Evolutionary conservation across 805 yeast species (phyloP), one percentile per base, ranked within the genome.

Genomic region (Debaryomyces hansenii): DNA sequence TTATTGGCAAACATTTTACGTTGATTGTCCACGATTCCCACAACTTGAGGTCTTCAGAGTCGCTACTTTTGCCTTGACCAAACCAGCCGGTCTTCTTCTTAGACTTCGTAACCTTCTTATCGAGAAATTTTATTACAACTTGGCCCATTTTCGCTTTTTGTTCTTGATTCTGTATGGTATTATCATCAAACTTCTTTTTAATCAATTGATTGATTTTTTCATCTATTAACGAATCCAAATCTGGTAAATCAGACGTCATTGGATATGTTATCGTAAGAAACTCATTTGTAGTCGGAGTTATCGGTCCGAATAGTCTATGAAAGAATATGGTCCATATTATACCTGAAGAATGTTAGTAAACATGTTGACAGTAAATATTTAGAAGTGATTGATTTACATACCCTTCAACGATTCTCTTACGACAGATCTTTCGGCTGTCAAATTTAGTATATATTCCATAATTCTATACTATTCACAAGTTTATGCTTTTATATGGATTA

Each of bases 1-100:
- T 27, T 3, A 60, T 46, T 6, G 79, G 71, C 24, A 78, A 60
- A 6, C 82, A 67, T 24, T 69, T 71, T 8, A 85, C 67, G 31
- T 73, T 74, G 38, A 87, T 61, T 4, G 69, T 62, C 95, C 96
- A 87, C 18, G 75, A 70, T 58, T 87, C 95, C 90, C 94, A 87
- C 52, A 79, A 67, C 20, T 64, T 61, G 18, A 68, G 55, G 27
- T 77, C 79, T 37, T 76, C 80, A 2, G 52, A 46, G 12, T 51
- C 50, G 16, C 51, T 51, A 43, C 45, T 37, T 48, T 54, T 50
- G 15, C 54, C 56, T 52, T 60, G 72, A 34, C 79, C 81, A 62
- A 80, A 82, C 85, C 86, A 82, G 33, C 83, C 74, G 16, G 74
- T 66, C 47, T 77, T 77, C 64, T 77, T 65, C 53, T 66, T 64